Evolutionary conservation across 768 basidiomycete species (phyloP).

Genomic region (Boletus eberwhitei): DNA sequence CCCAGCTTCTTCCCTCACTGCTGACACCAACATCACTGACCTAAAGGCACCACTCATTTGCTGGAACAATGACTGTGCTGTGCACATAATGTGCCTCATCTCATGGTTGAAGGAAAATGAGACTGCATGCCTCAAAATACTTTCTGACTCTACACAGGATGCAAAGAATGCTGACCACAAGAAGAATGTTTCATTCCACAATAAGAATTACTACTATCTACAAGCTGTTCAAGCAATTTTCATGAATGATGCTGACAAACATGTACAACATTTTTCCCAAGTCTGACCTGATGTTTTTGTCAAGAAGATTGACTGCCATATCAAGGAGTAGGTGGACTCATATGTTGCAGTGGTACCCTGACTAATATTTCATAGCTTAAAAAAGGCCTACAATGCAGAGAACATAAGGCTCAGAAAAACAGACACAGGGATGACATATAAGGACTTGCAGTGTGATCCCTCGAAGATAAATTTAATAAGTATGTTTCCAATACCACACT

Average conservation of each 20-base stretch:
- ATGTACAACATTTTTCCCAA: not conserved
- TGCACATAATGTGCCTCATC: not conserved
- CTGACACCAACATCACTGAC: not conserved
- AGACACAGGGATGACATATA: not conserved
- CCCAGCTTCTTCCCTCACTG: not conserved
- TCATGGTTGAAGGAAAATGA: not conserved
- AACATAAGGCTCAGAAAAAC: not conserved
- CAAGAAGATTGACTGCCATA: not conserved
- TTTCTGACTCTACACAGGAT: not conserved
- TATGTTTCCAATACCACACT: not conserved
- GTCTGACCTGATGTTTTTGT: not conserved
- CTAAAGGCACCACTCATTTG: not conserved
- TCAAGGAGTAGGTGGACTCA: not conserved
- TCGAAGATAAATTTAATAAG: not conserved
- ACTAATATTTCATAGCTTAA: not conserved
- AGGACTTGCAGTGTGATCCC: too few species aligned
- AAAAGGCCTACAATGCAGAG: not conserved
- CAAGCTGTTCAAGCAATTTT: not conserved
- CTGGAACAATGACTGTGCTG: not conserved
- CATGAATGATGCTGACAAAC: not conserved
- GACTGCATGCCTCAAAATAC: not conserved
- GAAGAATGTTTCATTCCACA: not conserved
- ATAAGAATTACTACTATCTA: not conserved
- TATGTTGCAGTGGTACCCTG: not conserved
- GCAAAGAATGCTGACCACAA: not conserved